Evolutionary conservation across 768 basidiomycete species (phyloP), one percentile per base, ranked within the genome.

Genomic region (Kwoniella sp.): DNA sequence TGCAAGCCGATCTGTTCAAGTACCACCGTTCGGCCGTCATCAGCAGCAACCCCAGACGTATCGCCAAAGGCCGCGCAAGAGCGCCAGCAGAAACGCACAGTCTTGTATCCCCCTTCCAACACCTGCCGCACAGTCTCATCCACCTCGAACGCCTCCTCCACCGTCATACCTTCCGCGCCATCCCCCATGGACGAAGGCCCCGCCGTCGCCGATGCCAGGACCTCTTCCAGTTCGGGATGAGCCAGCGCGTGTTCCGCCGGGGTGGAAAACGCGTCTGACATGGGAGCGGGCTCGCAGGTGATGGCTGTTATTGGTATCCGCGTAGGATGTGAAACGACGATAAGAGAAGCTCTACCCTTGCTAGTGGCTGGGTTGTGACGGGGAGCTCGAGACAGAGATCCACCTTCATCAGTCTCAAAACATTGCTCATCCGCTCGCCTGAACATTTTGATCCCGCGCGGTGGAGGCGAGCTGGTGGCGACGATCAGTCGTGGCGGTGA

Each of bases 111-210:
- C 1, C 83, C 82, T 17, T 76, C 70, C 20, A 79, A 50, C 53
- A 92, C 84, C 64, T 83, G 79, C 15, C 78, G 62, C 2, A 80
- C 79, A 1, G 87, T 89, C 54, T 81, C 75, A 17, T 81, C 77
- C 55, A 90, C 82, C 62, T 91, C 89, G 60, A 88, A 92, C 46
- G 83, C 85, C 3, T 82, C 77, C 26, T 80, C 79, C 36, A 89
- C 26, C 9, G 25, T 42, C 33, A 59, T 14, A 1, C 33, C 41
- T 12, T 46, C 54, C 5, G 43, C 39, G 8, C 56, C 67, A 53
- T 63, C 59, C 19, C 64, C 60, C 42, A 56, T 58, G 3, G 55
- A 56, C 17, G 51, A 57, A n/a, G 67, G 64, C 3, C 63, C 63
- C 25, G 63, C 61, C 32, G 23, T 37, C 0, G 46, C 41, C 5